Conservation (phyloP, 2,329 filamentous ascomycete genomes). For the Periconia sp. region DNA sequence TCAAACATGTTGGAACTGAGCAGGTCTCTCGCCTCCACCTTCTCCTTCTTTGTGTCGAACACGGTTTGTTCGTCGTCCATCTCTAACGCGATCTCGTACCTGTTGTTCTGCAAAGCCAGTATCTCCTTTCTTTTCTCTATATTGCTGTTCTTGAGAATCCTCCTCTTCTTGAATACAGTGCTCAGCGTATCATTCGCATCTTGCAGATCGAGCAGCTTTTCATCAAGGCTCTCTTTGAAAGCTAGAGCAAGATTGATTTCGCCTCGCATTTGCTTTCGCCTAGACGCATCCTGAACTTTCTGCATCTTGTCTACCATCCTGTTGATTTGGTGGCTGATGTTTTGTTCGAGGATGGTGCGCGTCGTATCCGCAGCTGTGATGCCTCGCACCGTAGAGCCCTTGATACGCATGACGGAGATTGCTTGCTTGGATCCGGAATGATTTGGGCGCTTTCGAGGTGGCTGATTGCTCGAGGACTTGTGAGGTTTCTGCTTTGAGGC, state of each 20-base stretch:
- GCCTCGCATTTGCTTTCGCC: conserved; percentile 48
- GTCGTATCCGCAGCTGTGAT: conserved; percentile 61
- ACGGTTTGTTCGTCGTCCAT: conserved; percentile 55
- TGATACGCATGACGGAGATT: conserved; percentile 46
- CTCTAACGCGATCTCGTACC: conserved; percentile 56
- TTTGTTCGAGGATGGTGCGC: conserved; percentile 57
- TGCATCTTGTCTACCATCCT: conserved; percentile 48
- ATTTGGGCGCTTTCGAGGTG: conserved; percentile 36
- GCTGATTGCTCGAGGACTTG: conserved; percentile 25
- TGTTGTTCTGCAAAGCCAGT: conserved; percentile 54
- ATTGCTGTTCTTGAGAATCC: conserved; percentile 53
- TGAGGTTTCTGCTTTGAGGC: conserved; percentile 11
- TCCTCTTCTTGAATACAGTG: conserved; percentile 53
- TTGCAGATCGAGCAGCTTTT: conserved; percentile 58
- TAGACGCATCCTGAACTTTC: conserved; percentile 47
- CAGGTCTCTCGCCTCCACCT: conserved; percentile 29
- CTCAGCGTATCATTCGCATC: conserved; percentile 59
- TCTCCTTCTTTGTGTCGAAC: conserved; percentile 33
- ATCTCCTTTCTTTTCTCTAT: conserved; percentile 54
- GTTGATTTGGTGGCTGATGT: conserved; percentile 53
- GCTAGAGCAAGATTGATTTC: conserved; percentile 56
- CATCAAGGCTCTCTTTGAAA: conserved; percentile 56
- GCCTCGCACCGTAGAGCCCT: conserved; percentile 38
- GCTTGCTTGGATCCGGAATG: conserved; percentile 34
- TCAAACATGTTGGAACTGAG: conserved; percentile 41